Evolutionary conservation across 441 rosid species (phyloP).

Genomic region (Gossypium davidsonii): DNA sequence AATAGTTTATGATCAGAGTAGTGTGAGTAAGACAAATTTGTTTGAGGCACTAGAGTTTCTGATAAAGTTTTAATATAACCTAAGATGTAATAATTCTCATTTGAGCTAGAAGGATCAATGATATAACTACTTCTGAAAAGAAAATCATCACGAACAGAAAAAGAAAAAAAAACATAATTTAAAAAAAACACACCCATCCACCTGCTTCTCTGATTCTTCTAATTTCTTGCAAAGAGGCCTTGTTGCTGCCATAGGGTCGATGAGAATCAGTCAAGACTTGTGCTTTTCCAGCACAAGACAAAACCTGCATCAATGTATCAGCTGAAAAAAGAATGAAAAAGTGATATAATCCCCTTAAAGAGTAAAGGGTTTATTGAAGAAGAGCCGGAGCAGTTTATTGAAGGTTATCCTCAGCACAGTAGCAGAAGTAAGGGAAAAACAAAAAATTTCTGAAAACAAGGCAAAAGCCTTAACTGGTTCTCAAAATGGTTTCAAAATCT

Average conservation of each 20-base stretch:
- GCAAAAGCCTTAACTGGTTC: no score
- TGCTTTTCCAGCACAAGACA: conserved; percentile 68
- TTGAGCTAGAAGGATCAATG: not conserved
- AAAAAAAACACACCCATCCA: conserved; percentile 89
- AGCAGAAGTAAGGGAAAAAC: no score
- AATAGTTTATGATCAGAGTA: conserved; percentile 14
- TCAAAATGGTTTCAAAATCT: no score
- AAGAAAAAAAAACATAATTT: not conserved
- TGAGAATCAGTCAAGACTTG: conserved; percentile 71
- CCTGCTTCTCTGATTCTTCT: conserved; percentile 96
- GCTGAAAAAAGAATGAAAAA: conserved; percentile 3
- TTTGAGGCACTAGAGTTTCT: not conserved
- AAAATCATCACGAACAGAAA: conserved; percentile 27
- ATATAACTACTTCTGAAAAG: not conserved
- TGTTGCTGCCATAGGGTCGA: conserved; percentile 76
- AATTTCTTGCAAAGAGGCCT: conserved; percentile 63
- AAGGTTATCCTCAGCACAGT: no score
- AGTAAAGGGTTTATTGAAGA: not conserved
- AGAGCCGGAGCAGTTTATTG: no score
- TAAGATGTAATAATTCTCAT: not conserved
- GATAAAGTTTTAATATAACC: not conserved
- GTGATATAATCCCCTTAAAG: not conserved
- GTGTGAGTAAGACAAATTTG: not conserved
- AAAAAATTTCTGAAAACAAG: no score
- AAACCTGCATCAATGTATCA: conserved; percentile 41